Percentiles rank a stretch among this genome's conserved stretches.
Conservation (phyloP, 345 rosid species). For the Trapa bicornis region DNA sequence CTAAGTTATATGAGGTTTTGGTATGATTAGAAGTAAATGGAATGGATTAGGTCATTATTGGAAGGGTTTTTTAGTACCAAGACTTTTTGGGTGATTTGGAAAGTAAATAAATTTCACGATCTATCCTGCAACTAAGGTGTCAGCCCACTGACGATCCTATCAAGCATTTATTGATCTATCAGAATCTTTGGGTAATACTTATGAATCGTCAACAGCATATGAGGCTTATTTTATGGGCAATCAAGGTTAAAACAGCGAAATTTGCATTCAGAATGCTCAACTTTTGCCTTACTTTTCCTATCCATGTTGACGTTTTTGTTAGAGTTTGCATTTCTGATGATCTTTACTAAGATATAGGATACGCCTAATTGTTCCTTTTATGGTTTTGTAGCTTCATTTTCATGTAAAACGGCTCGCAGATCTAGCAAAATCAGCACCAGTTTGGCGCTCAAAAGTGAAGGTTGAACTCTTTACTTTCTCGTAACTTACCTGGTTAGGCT, state of each 20-base stretch:
- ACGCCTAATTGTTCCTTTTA: not conserved
- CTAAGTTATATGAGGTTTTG: not conserved
- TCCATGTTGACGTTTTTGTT: not conserved
- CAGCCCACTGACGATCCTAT: not conserved
- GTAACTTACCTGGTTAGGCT: not conserved
- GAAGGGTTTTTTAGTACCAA: not conserved
- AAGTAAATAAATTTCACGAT: not conserved
- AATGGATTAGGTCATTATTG: not conserved
- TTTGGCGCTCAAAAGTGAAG: conserved; percentile 67
- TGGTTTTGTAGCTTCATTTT: conserved; percentile 36
- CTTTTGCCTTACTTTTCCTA: not conserved
- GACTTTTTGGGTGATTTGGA: not conserved
- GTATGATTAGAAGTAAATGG: not conserved
- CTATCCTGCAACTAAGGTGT: not conserved
- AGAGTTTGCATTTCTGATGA: not conserved
- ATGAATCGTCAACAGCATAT: no score
- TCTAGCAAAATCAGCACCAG: conserved; percentile 40
- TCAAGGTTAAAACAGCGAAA: no score
- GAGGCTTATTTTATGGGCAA: no score
- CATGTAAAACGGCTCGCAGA: conserved; percentile 41
- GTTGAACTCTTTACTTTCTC: conserved; percentile 15
- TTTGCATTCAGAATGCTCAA: not conserved
- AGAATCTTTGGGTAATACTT: no score
- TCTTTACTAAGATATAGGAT: not conserved
- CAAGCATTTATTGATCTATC: no score